Evolutionary conservation across 2,329 filamentous ascomycete species (phyloP), one percentile per base, ranked within the genome.

Genomic region (Endoconidiophora polonica): DNA sequence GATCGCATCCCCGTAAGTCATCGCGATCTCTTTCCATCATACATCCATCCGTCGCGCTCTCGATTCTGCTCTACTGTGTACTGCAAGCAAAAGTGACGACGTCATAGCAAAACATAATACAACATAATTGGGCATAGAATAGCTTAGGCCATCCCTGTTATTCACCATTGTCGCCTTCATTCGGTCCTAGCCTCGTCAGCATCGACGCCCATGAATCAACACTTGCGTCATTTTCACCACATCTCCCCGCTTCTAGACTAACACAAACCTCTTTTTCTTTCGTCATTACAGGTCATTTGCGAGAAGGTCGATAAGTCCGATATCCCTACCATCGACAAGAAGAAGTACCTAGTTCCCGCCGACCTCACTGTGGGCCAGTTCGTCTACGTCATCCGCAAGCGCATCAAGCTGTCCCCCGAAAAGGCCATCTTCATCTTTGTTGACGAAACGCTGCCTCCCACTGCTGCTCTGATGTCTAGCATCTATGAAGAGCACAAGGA

Each of bases 401-500:
- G 91, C 63, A 98, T 98, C 73, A 98, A 98, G 86, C 78, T 98
- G 59, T 94, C 87, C 50, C 91, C 91, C 29, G 91, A 98, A 74
- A 98, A 98, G 78, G 91, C 91, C 65, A 98, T 98, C 72, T 98
- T 98, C 77, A 96, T 98, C 76, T 98, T 96, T 70, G 91, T 98
- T 63, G 90, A 96, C 66, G 91, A 96, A 71, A 90, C 95, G 47
- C 77, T 98, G 51, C 91, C 91, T 47, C 91, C 91, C 2, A 96
- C 91, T 6, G 91, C 91, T 54, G 91, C 91, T 53, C 79, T 98
- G 49, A 98, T 98, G 91, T 94, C 87, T 73, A 93, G 85, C 67
- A 96, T 98, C 70, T 98, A 98, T 67, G 91, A 98, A 68, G 90
- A 96, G 69, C 91, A 98, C 79, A 96, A 98, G 74, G 79, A 82